These are phyloP conservation scores for Pythium sp. DNA, from an alignment of 352 stramenopile species.

Conservation along the genomic window DNA sequence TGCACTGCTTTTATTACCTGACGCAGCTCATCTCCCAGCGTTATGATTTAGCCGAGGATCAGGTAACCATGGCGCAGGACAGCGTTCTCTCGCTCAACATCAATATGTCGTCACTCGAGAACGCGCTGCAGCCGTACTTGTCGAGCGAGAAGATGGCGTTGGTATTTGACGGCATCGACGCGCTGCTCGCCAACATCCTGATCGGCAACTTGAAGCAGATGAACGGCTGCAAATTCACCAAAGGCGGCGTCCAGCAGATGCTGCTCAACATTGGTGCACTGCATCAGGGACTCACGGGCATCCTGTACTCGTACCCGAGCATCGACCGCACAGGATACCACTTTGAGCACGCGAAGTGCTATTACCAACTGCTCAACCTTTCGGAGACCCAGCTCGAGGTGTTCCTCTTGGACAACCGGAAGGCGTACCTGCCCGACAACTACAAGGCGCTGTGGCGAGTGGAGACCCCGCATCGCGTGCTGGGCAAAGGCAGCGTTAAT, in stretches of 20 bases:
- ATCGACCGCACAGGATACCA: conserved; percentile 48
- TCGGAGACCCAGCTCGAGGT: conserved; percentile 77
- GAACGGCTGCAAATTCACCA: conserved; percentile 54
- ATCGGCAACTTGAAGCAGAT: conserved; percentile 71
- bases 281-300: conserved; percentile 70
- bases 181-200: conserved; percentile 54
- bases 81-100: conserved; percentile 71
- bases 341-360: conserved; percentile 79
- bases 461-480: conserved; percentile 65
- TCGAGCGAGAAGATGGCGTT: conserved; percentile 73
- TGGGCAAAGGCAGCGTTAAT: conserved; percentile 75
- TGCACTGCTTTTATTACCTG: conserved; percentile 78
- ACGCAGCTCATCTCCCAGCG: conserved; percentile 69
- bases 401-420: conserved; percentile 73
- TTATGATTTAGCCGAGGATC: conserved; percentile 55
- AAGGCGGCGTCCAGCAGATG: conserved; percentile 77
- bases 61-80: conserved; percentile 66
- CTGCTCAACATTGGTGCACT: conserved; percentile 71
- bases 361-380: conserved; percentile 69
- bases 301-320: conserved; percentile 66
- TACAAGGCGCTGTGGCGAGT: conserved; percentile 79
- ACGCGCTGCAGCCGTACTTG: conserved; percentile 69
- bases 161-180: conserved; percentile 69
- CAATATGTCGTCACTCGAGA: conserved; percentile 73
- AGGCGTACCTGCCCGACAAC: conserved; percentile 48